Percentiles rank a stretch among this genome's conserved stretches.
phyloP scores from a whole-genome alignment of 164 flowering plant genomes.

The Paratinospora sagittata region DNA sequence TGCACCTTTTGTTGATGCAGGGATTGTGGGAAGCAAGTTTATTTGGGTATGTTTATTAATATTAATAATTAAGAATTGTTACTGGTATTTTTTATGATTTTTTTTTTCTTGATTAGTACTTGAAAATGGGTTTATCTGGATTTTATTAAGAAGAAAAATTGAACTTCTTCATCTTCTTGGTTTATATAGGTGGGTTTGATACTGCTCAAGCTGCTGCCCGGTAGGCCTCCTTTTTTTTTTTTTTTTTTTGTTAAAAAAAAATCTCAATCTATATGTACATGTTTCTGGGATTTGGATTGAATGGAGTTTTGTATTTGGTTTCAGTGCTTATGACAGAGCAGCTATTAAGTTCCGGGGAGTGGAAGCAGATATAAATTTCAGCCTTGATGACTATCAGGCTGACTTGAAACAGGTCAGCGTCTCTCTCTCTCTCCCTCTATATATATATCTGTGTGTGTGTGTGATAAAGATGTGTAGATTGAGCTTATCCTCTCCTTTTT shows the following conservation, averaged over 20 bases:
- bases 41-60: slow-evolving; percentile 5
- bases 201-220: slow-evolving; percentile 15
- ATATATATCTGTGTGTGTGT: too few species aligned
- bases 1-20: slow-evolving; percentile 1
- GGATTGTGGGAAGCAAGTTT: slow-evolving; percentile 17
- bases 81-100: too few species aligned
- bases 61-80: too few species aligned
- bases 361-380: slow-evolving; percentile 14
- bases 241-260: not conserved
- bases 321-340: slow-evolving; percentile 14
- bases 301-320: not conserved
- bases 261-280: not conserved
- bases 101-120: not conserved
- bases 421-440: too few species aligned
- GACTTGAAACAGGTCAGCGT: slow-evolving; percentile 10
- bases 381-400: slow-evolving; percentile 11
- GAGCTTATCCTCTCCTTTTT: not conserved
- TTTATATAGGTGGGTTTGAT: slow-evolving; percentile 12
- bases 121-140: too few species aligned
- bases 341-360: slow-evolving; percentile 13
- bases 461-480: too few species aligned
- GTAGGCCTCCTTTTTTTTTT: not conserved
- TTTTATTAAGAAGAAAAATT: too few species aligned
- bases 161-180: not conserved
- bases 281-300: not conserved